Conservation (phyloP, 768 basidiomycete species). For the Erythrobasidium yunnanense region DNA sequence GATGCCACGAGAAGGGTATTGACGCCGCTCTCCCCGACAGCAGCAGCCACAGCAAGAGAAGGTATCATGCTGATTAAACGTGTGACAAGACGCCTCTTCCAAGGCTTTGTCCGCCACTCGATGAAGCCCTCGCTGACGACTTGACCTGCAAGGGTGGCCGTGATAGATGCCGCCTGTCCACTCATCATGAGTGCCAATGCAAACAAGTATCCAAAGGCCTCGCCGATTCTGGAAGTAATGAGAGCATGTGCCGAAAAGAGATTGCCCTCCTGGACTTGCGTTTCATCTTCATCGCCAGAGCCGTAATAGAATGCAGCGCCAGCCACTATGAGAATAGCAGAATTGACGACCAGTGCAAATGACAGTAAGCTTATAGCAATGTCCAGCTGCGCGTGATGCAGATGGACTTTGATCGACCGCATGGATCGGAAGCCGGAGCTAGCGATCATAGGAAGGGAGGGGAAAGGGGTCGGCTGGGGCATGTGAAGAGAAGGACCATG, state of each 20-base stretch:
- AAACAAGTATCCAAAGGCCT: conserved; percentile 74
- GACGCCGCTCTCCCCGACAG: conserved; percentile 59
- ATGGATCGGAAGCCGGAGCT: conserved; percentile 47
- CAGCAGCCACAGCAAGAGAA: conserved; percentile 63
- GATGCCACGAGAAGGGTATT: conserved; percentile 69
- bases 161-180: conserved; percentile 79
- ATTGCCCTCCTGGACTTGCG: conserved; percentile 45
- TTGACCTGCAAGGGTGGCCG: conserved; percentile 63
- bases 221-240: conserved; percentile 56
- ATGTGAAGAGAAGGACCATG: conserved; percentile 29
- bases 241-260: conserved; percentile 74
- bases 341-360: conserved; percentile 75
- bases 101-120: conserved; percentile 49
- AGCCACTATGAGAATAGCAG: conserved; percentile 68
- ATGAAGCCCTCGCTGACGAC: conserved; percentile 65
- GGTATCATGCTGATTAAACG: conserved; percentile 72
- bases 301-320: conserved; percentile 67
- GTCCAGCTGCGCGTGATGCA: conserved; percentile 58
- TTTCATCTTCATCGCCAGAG: conserved; percentile 43
- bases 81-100: conserved; percentile 66
- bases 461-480: conserved; percentile 31
- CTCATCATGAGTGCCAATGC: conserved; percentile 72
- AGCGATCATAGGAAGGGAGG: not conserved
- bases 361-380: conserved; percentile 57
- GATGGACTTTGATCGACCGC: conserved; percentile 49